A percentile compares a stretch with the other conserved stretches of the same genome.
Evolutionary conservation across 306 rosid genomes (phyloP).

Genomic region (Cucurbita pepo): DNA sequence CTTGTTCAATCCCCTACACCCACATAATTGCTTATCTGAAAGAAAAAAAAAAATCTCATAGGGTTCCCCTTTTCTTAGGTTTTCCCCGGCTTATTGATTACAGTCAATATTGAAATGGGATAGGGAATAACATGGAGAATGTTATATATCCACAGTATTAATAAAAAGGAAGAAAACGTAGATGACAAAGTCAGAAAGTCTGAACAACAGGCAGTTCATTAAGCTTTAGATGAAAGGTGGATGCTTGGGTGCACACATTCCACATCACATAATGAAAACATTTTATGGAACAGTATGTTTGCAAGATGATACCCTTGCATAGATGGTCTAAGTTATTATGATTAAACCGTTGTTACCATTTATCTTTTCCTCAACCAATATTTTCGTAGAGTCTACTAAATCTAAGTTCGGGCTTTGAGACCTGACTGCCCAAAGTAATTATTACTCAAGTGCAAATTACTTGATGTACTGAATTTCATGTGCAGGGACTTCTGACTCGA

Average conservation of each 20-base stretch:
- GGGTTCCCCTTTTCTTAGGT: not conserved
- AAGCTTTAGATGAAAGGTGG: not conserved
- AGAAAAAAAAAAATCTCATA: too few relatives aligned
- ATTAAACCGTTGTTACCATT: not conserved
- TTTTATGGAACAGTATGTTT: constrained; percentile 2
- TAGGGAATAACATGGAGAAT: not conserved
- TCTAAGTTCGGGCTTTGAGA: not conserved
- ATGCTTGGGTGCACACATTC: not conserved
- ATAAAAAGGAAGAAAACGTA: not conserved
- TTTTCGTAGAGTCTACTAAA: not conserved
- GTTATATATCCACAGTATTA: not conserved
- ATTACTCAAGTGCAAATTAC: not conserved
- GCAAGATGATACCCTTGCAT: not conserved
- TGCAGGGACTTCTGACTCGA: constrained; percentile 54
- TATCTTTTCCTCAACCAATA: not conserved
- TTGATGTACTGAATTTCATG: constrained; percentile 15
- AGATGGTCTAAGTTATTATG: not conserved
- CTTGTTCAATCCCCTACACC: not conserved
- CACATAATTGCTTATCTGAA: too few relatives aligned
- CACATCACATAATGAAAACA: not conserved
- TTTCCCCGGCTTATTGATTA: not conserved
- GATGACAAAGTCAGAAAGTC: not conserved
- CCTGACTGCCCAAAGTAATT: not conserved
- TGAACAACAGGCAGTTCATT: not conserved
- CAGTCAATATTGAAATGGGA: not conserved